A percentile compares a stretch with the other conserved stretches of the same genome.
Conservation (phyloP, 2,329 filamentous ascomycete genomes). For the Aspergillus latus region DNA sequence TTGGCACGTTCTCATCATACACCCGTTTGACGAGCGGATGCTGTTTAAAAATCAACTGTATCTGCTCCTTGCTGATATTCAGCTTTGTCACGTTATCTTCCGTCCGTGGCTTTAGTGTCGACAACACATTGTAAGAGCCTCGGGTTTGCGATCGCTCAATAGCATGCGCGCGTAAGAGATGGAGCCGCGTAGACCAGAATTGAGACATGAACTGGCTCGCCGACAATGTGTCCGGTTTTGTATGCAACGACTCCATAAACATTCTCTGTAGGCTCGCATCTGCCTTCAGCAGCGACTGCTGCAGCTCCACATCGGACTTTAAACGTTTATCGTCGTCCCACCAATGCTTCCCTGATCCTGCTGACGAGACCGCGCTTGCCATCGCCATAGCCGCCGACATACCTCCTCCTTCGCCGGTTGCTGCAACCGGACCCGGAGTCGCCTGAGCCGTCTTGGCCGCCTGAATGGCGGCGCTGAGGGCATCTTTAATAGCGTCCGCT, state of each 20-base stretch:
- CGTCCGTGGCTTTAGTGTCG: constrained; percentile 78
- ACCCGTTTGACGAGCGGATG: constrained; percentile 87
- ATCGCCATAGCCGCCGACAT: constrained; percentile 73
- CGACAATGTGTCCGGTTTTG: constrained; percentile 81
- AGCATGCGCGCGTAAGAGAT: constrained; percentile 82
- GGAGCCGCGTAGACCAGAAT: constrained; percentile 90
- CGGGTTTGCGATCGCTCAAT: constrained; percentile 84
- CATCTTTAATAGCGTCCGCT: constrained; percentile 80
- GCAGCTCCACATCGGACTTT: constrained; percentile 74
- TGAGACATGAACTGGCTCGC: constrained; percentile 81
- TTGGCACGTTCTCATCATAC: constrained; percentile 90
- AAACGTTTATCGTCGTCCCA: constrained; percentile 82
- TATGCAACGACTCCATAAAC: constrained; percentile 78
- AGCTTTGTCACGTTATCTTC: constrained; percentile 74
- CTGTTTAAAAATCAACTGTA: constrained; percentile 88
- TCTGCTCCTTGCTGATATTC: constrained; percentile 86
- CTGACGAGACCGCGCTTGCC: constrained; percentile 64
- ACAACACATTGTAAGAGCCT: constrained; percentile 90
- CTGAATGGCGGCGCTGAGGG: constrained; percentile 75
- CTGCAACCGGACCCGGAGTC: constrained; percentile 35
- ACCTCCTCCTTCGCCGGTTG: constrained; percentile 41
- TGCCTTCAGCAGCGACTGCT: constrained; percentile 83
- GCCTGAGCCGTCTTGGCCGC: constrained; percentile 58
- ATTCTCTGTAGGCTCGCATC: constrained; percentile 74
- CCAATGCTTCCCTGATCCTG: constrained; percentile 50